Evolutionary conservation across 768 basidiomycete species (phyloP), one percentile per base, ranked within the genome.

Genomic region (Boletus subparvulus): DNA sequence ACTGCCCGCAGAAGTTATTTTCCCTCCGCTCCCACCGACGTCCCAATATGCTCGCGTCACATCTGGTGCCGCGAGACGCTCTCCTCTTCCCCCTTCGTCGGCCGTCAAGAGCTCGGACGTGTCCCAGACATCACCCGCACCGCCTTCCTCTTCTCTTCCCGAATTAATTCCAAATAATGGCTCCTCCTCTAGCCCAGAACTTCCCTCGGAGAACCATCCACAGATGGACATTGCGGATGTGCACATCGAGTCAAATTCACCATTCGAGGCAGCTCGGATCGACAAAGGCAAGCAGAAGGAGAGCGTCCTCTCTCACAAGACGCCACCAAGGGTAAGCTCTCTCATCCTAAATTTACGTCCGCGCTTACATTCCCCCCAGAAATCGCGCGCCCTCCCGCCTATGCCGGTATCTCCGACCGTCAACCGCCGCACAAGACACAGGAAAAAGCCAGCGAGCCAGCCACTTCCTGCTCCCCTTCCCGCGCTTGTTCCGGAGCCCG

Each of bases 171-270:
- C 86, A 0, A 83, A 83, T 64, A 68, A 75, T 40, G 83, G 79
- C 61, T 86, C 87, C 1, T 89, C 86, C 3, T 89, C 86, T 11
- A 88, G 86, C 63, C 85, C 86, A 2, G 80, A 80, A 14, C 68
- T 72, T 26, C 67, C 62, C 26, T 73, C 69, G 3, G 61, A 74
- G 3, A 66, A 71, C 21, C 53, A 68, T 30, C 47, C 49, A 3
- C 62, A 63, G 46, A 61, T 60, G n/a, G 54, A 65, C 33, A n/a
- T 37, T 40, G 53, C 43, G 1, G 61, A 69, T 24, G 52, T 42
- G 5, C 60, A 49, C 28, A 59, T 67, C 19, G 55, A 61, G 33
- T 59, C 65, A 14, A 57, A 61, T 6, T 60, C 64, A 42, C 62
- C 62, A n/a, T 54, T 52, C 8, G 49, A 65, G 32, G 56, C 54